Base-by-base conservation (phyloP, 1,284 basidiomycete species). In the Inonotus hispidus region DNA sequence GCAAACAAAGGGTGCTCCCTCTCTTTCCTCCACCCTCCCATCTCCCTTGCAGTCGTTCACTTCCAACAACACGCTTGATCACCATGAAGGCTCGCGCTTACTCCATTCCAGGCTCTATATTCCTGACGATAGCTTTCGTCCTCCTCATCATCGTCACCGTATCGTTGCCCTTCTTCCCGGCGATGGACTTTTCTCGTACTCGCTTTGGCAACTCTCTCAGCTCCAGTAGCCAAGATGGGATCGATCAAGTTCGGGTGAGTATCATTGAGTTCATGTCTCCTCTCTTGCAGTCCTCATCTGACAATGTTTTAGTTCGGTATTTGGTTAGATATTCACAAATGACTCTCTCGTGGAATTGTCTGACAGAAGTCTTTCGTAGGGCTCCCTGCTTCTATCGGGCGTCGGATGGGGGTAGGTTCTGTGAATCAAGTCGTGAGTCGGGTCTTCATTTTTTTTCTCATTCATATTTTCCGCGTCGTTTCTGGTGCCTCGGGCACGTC, bases 141-240 rank as follows among this genome's bases (percentile, higher is more conserved):
- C 79, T 90, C 60, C 80, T 80, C 67, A 75, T 90, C 71, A 72
- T 91, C 64, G 81, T 83, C 47, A 83, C 87, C 19, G 77, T 91
- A 53, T 90, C 88, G 3, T 73, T 90, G 5, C 89, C 88, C 1
- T 84, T 75, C 72, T 73, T 90, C 29, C 75, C 82, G 35, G 80
- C 78, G 0, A 73, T 90, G 64, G 88, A 90, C 71, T 76, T 90
- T 66, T 77, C 79, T 2, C 82, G 87, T 37, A 77, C 81, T 5
- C 76, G 80, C 59, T 83, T 84, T 61, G 71, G 71, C 11, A 71
- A 65, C 13, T 62, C 71, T 37, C 69, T 74, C 38, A 63, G 66
- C 13, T 70, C 75, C 13, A 19, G 19, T 21, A 63, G 71, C 19
- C 68, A 69, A 11, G 63, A 66, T 27, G 71, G 68, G 3, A 62